Base-by-base conservation (phyloP, 1,139 yeast genomes). In the Komagataea norvegica region DNA sequence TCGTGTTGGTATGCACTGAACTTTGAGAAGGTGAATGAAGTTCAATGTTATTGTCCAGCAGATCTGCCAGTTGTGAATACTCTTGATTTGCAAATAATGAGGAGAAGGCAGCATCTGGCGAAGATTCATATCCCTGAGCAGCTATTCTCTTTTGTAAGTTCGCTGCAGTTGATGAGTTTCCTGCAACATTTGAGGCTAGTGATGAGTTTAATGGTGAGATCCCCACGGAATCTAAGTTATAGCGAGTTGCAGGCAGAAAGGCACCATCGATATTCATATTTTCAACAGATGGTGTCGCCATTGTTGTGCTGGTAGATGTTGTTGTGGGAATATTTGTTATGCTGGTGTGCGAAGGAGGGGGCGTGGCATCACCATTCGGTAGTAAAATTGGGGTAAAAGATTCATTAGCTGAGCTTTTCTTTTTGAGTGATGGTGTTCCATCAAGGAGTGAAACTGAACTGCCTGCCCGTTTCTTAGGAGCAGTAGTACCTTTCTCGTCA, bases 21-120 rank as follows among this genome's bases (percentile, higher is more conserved):
- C 51, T 49, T 30, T 48, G 52, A 11, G 51, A 42, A 2, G 55
- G 49, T 6, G 51, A 48, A 5, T 44, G 42, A 7, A 26, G n/a
- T n/a, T n/a, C 35, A 7, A 42, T 40, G 24, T 47, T 44, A 19
- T 43, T 45, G 25, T 53, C 56, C 20, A 55, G 23, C 2, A 52
- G 33, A 30, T 51, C 57, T 6, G 56, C 48, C 11, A 54, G 31
- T 31, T 51, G 55, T 4, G 52, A 46, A 30, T 50, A 53, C 32
- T 53, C 57, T 31, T 51, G 56, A 31, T 51, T 53, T 13, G 51
- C 54, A 31, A 49, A 50, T 19, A 51, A 27, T 47, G 57, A 44
- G 50, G 55, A 49, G 54, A 62, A 54, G 45, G 62, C n/a, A n/a
- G n/a, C 48, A 62, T 57, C 37, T 60, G 74, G 52, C 55, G 74